Percentiles rank a stretch among this genome's conserved stretches.
Evolutionary conservation across 2,329 filamentous ascomycete genomes (phyloP).

Genomic region (Acrodontium crateriforme): DNA sequence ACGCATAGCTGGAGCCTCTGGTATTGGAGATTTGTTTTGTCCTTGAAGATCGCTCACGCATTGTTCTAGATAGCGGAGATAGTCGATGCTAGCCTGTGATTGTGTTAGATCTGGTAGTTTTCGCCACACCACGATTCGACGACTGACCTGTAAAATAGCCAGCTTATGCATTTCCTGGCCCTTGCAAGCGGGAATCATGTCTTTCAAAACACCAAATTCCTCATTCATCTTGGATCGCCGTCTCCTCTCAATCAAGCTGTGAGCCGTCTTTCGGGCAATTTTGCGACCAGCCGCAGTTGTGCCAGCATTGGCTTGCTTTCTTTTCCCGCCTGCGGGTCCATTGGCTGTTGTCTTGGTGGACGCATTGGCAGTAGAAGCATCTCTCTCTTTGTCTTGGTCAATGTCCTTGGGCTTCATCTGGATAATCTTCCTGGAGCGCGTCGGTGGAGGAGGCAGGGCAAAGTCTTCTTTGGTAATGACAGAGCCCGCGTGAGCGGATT

Average conservation of each 20-base stretch:
- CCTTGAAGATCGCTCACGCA: conserved; percentile 71
- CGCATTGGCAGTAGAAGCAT: conserved; percentile 4
- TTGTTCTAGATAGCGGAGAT: conserved; percentile 83
- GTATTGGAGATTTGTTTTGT: conserved; percentile 22
- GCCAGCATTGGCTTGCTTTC: conserved; percentile 55
- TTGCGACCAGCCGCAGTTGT: conserved; percentile 83
- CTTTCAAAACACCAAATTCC: conserved; percentile 84
- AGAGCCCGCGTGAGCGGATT: conserved; percentile 13
- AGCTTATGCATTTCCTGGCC: conserved; percentile 96
- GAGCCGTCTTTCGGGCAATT: conserved; percentile 88
- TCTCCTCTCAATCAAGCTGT: conserved; percentile 83
- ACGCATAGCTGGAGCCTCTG: conserved; percentile 1
- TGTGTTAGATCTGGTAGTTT: conserved; percentile 1
- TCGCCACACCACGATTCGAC: conserved; percentile 1
- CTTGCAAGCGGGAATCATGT: conserved; percentile 90
- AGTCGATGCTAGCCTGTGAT: conserved; percentile 79
- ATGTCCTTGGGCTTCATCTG: conserved; percentile 70
- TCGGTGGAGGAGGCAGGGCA: conserved; percentile 79
- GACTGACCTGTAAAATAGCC: conserved; percentile 72
- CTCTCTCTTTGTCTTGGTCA: conserved; percentile 16
- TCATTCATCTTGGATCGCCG: conserved; percentile 97
- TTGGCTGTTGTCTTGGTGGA: conserved; percentile 10
- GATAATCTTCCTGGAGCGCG: conserved; percentile 86
- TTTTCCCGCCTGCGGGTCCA: conserved; percentile 41
- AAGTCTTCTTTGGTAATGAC: conserved; percentile 47